Conservation (phyloP, 768 basidiomycete species). For the Cubamyces sp. region DNA sequence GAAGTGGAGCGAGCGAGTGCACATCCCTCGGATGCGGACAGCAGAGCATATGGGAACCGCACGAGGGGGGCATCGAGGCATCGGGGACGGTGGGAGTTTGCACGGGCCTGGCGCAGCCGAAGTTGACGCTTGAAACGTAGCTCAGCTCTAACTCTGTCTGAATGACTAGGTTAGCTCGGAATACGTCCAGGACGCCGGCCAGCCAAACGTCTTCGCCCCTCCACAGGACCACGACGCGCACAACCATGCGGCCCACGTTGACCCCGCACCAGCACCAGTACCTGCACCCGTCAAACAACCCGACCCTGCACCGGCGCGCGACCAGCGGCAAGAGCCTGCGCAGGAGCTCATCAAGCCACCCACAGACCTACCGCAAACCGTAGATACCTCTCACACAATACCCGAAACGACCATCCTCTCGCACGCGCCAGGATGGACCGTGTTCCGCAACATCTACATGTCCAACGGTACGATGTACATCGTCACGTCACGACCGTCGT, state of each 20-base stretch:
- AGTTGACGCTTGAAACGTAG: not conserved
- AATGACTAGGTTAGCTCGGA: constrained; percentile 16
- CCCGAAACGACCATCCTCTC: constrained; percentile 60
- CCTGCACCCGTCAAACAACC: constrained; percentile 1
- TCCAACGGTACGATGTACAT: constrained; percentile 80
- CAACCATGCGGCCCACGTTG: constrained; percentile 1
- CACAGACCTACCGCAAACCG: constrained; percentile 1
- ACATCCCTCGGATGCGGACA: not conserved
- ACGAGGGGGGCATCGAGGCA: too few relatives aligned
- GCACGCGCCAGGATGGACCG: constrained; percentile 84
- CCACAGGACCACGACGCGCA: constrained; percentile 13
- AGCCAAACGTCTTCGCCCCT: constrained; percentile 13
- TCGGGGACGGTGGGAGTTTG: not conserved
- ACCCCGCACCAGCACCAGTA: constrained; percentile 4
- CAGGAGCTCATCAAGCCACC: constrained; percentile 9
- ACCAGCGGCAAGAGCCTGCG: constrained; percentile 5
- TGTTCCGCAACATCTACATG: constrained; percentile 84
- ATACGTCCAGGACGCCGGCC: constrained; percentile 7
- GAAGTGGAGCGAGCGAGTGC: not conserved
- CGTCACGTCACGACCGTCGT: constrained; percentile 50
- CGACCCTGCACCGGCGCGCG: constrained; percentile 18
- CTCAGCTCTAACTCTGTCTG: not conserved
- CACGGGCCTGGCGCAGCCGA: constrained; percentile 4
- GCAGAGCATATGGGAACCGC: too few relatives aligned
- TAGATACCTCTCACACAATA: constrained; percentile 35